Conservation (phyloP, 2,329 filamentous ascomycete genomes). For the Aspergillus carbonarius region DNA sequence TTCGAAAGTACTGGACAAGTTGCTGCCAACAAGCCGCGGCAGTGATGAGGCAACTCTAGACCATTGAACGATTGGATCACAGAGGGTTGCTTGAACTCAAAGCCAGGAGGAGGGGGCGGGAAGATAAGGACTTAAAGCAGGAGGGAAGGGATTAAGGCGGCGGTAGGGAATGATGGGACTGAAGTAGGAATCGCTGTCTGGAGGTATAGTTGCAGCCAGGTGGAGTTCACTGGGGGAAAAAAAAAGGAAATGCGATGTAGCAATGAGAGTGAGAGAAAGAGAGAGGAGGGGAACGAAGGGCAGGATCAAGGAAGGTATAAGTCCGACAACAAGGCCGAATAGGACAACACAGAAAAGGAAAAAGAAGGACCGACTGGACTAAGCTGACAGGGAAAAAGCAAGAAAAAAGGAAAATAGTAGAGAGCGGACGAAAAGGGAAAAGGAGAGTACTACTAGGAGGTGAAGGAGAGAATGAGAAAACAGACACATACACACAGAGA, state of each 20-base stretch:
- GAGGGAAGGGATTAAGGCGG: constrained; percentile 4
- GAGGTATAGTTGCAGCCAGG: constrained; percentile 14
- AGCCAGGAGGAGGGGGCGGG: constrained; percentile 4
- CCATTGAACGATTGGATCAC: constrained; percentile 12
- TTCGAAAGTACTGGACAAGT: constrained; percentile 4
- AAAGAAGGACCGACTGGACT: constrained; percentile 17
- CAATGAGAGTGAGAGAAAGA: constrained; percentile 7
- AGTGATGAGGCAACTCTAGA: constrained; percentile 4
- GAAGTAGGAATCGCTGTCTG: constrained; percentile 13
- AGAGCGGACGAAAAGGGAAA: constrained; percentile 20
- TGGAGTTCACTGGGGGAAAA: constrained; percentile 8
- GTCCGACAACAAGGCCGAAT: constrained; percentile 22
- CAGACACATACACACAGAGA: constrained; percentile 19
- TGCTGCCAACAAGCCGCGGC: constrained; percentile 10
- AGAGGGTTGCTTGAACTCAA: neutral
- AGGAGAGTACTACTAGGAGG: constrained; percentile 24
- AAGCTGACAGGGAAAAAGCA: constrained; percentile 20
- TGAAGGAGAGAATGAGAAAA: constrained; percentile 25
- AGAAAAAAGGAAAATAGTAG: constrained; percentile 15
- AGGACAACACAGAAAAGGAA: constrained; percentile 20
- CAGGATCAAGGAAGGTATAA: constrained; percentile 17
- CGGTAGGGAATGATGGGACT: constrained; percentile 14
- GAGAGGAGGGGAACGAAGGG: neutral
- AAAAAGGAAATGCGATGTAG: constrained; percentile 12
- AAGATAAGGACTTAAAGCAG: constrained; percentile 6